Percentiles rank a stretch among this genome's conserved stretches.
Evolutionary conservation across 2,329 filamentous ascomycete genomes (phyloP).

Genomic region (Intubia oerlemansii): DNA sequence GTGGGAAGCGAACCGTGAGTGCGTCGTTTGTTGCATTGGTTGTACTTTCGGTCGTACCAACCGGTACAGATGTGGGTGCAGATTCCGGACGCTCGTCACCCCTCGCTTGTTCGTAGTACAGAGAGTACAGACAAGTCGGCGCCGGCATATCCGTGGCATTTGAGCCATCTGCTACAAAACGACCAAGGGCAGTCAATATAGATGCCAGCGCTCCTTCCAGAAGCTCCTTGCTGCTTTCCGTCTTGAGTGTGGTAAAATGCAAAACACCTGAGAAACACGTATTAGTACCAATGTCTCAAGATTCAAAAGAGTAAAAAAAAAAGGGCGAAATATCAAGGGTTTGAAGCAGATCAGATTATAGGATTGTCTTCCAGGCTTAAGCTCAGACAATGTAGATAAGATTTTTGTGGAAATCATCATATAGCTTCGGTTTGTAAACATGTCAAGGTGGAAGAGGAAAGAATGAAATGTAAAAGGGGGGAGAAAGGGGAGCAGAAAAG

Average conservation of each 20-base stretch:
- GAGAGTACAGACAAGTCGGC: conserved; percentile 24
- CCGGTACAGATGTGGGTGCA: too few relatives aligned
- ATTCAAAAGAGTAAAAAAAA: conserved; percentile 2
- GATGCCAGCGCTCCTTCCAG: conserved; percentile 20
- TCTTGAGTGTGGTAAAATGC: conserved; percentile 19
- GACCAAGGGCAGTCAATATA: conserved; percentile 13
- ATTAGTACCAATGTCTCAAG: conserved; percentile 13
- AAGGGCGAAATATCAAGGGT: conserved; percentile 5
- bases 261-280: conserved; percentile 16
- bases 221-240: conserved; percentile 14
- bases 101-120: conserved; percentile 32
- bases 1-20: conserved; percentile 27
- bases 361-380: conserved; percentile 56
- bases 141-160: background rate
- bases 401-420: conserved; percentile 83
- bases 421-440: conserved; percentile 8
- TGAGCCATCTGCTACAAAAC: conserved; percentile 9
- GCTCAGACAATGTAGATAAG: conserved; percentile 99
- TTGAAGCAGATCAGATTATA: conserved; percentile 10
- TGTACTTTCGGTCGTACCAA: too few relatives aligned
- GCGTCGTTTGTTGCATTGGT: background rate
- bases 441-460: conserved; percentile 4
- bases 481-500: too few relatives aligned
- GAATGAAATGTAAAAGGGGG: too few relatives aligned
- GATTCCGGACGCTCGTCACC: conserved; percentile 7